A percentile compares a stretch with the other conserved stretches of the same genome.
Evolutionary conservation across 345 rosid genomes (phyloP).

Genomic region (Linum lewisii): DNA sequence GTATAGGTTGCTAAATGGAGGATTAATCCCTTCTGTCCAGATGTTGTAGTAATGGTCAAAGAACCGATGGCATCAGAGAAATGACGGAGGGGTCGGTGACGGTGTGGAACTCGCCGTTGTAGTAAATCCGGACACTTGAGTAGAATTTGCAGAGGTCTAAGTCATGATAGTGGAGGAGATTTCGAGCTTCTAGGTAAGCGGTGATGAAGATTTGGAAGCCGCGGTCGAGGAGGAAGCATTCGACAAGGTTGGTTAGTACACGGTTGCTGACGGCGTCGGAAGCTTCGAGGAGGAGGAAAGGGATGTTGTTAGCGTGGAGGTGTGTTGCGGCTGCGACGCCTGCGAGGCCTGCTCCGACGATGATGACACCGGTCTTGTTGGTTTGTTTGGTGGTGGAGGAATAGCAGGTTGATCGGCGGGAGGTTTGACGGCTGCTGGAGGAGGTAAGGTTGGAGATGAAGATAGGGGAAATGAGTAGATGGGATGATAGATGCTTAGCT

Average conservation of each 20-base stretch:
- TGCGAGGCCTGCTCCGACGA: constrained; percentile 77
- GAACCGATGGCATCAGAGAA: constrained; percentile 53
- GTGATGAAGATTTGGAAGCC: constrained; percentile 98
- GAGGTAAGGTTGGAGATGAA: background rate
- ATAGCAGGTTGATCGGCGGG: background rate
- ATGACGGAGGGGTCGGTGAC: constrained; percentile 89
- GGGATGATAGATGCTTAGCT: no score
- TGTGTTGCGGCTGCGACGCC: constrained; percentile 81
- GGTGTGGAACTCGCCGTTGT: constrained; percentile 52
- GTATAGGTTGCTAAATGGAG: no score
- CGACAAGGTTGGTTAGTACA: constrained; percentile 67
- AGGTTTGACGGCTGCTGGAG: background rate
- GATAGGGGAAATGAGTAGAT: background rate
- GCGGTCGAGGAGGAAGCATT: constrained; percentile 75
- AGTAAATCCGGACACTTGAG: constrained; percentile 66
- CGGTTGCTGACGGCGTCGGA: constrained; percentile 84
- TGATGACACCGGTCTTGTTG: constrained; percentile 35
- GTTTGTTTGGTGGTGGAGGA: constrained; percentile 8
- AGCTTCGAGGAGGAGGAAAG: constrained; percentile 65
- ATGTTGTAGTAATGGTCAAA: no score
- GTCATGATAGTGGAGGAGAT: constrained; percentile 53
- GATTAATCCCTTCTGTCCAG: no score
- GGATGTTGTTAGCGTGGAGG: constrained; percentile 45
- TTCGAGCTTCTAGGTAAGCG: constrained; percentile 78
- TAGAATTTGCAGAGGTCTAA: constrained; percentile 55